Conservation (phyloP, 495 filamentous ascomycete genomes). For the Trichocladium uniseriatum region DNA sequence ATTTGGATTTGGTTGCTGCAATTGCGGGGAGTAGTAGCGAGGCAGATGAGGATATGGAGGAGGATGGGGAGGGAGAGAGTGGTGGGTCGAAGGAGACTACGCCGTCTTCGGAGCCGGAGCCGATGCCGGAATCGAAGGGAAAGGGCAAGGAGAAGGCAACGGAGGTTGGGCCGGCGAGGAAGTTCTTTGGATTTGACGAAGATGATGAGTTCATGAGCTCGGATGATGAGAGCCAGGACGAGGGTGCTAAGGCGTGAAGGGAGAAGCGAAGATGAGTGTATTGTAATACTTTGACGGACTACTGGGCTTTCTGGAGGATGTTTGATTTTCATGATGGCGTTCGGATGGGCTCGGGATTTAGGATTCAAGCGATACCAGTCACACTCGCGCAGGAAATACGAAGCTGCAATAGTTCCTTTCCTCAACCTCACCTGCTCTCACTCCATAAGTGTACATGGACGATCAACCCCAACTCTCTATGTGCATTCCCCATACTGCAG, state of each 20-base stretch:
- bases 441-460: background rate
- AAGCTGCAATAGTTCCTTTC: background rate
- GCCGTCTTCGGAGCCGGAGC: constrained; percentile 26
- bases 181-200: constrained; percentile 80
- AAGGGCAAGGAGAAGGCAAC: constrained; percentile 30
- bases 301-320: background rate
- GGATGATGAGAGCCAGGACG: constrained; percentile 49
- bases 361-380: background rate
- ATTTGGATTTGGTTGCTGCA: constrained; percentile 28
- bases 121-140: constrained; percentile 8
- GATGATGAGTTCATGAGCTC: constrained; percentile 85
- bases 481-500: constrained; percentile 21
- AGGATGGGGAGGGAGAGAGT: constrained; percentile 24
- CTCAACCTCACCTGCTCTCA: background rate
- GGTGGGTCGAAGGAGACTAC: constrained; percentile 30
- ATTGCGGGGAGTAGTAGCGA: constrained; percentile 22
- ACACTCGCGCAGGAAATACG: background rate
- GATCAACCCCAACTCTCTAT: constrained; percentile 17
- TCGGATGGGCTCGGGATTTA: background rate
- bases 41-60: constrained; percentile 20
- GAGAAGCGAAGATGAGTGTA: background rate
- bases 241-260: constrained; percentile 13
- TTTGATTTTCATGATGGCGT: background rate
- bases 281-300: background rate
- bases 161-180: constrained; percentile 32